Percentiles rank a stretch among this genome's conserved stretches.
Evolutionary conservation across 139 green algal species (phyloP).

Genomic region (Yamagishiella unicocca): DNA sequence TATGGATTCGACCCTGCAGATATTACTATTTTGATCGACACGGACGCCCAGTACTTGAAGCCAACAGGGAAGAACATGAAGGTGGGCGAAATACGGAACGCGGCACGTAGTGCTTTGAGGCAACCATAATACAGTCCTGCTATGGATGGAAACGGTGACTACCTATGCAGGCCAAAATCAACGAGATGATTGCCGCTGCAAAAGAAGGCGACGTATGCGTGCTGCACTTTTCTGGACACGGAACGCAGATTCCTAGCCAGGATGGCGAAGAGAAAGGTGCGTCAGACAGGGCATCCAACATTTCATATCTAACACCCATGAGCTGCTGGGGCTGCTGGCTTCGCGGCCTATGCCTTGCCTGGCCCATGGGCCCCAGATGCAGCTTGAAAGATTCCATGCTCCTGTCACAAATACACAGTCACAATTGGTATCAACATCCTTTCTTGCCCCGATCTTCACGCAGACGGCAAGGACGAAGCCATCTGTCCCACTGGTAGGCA

Average conservation of each 20-base stretch:
- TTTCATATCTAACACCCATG: too few relatives aligned
- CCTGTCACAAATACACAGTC: too few relatives aligned
- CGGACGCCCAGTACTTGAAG: conserved; percentile 56
- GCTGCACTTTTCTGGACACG: conserved; percentile 84
- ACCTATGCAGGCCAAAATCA: conserved; percentile 54
- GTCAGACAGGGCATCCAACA: too few relatives aligned
- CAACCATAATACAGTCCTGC: too few relatives aligned
- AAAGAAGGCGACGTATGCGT: conserved; percentile 71
- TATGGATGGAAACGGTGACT: neutral
- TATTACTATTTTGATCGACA: conserved; percentile 76
- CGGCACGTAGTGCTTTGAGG: too few relatives aligned
- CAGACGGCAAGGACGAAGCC: conserved; percentile 74
- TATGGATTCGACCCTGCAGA: conserved; percentile 71
- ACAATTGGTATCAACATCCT: too few relatives aligned
- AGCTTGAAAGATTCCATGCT: too few relatives aligned
- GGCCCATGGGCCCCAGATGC: too few relatives aligned
- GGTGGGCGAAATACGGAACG: conserved; percentile 18
- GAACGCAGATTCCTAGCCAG: conserved; percentile 69
- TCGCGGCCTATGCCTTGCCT: too few relatives aligned
- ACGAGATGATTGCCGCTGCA: conserved; percentile 63
- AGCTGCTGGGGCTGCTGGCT: too few relatives aligned
- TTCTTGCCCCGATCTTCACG: neutral
- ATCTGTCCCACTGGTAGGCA: conserved; percentile 64
- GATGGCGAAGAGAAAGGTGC: conserved; percentile 34
- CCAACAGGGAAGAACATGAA: conserved; percentile 85